Conservation (phyloP, 164 flowering plant genomes). For the Taxillus chinensis region DNA sequence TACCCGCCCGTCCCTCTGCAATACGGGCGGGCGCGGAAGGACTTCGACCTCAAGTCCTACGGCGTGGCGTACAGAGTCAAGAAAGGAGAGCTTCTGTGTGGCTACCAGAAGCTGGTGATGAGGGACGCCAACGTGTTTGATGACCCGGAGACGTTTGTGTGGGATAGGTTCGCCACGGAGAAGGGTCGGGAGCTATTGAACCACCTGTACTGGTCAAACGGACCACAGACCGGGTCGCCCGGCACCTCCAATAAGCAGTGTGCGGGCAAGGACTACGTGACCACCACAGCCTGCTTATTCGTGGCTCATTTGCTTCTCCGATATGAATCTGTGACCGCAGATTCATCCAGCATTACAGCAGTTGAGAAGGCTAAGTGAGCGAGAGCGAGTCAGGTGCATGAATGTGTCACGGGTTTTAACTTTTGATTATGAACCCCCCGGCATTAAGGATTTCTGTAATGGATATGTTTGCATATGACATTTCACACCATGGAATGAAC, state of each 20-base stretch:
- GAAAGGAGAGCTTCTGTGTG: constrained; percentile 82
- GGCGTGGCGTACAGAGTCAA: constrained; percentile 45
- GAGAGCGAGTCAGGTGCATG: background rate
- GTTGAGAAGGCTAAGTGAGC: constrained; percentile 27
- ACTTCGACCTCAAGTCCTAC: constrained; percentile 51
- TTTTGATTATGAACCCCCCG: too few species aligned
- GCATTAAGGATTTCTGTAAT: too few species aligned
- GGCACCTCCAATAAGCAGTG: constrained; percentile 66
- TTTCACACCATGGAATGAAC: too few species aligned
- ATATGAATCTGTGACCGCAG: constrained; percentile 44
- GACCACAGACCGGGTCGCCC: constrained; percentile 75
- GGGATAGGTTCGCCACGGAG: constrained; percentile 49
- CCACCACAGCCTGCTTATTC: constrained; percentile 44
- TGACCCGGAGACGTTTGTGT: constrained; percentile 48
- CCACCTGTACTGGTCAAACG: constrained; percentile 83
- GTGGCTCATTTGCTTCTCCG: constrained; percentile 51
- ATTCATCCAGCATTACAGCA: constrained; percentile 31
- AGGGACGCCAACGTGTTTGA: constrained; percentile 55
- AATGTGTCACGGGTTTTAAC: too few species aligned
- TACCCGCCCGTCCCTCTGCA: constrained; percentile 70
- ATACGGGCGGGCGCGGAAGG: constrained; percentile 68
- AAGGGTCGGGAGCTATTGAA: constrained; percentile 47
- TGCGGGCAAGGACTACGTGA: constrained; percentile 61
- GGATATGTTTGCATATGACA: too few species aligned
- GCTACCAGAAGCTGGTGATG: constrained; percentile 69